These are phyloP conservation scores for Drechslerella coelobrocha DNA, from an alignment of 2,329 filamentous ascomycete genomes.

Conservation along the genomic window DNA sequence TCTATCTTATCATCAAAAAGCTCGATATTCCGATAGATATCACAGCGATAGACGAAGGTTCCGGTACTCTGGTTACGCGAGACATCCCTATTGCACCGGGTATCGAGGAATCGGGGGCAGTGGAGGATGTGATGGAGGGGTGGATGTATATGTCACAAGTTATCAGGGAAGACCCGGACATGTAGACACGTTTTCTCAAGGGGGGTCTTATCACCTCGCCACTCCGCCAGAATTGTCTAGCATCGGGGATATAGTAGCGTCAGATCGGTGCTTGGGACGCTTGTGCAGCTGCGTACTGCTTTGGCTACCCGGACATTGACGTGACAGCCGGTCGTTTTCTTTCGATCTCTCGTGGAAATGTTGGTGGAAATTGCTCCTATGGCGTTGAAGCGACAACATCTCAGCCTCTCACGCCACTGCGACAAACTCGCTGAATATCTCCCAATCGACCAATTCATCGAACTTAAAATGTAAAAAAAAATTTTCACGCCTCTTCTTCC, in stretches of 20 bases:
- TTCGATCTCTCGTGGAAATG: no score
- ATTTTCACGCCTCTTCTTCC: no score
- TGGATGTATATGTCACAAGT: conserved; percentile 81
- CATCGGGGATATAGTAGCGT: not conserved
- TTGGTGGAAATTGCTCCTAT: not conserved
- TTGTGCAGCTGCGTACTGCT: not conserved
- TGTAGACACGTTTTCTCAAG: conserved; percentile 14
- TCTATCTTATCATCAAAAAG: conserved; percentile 81
- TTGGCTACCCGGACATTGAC: conserved; percentile 28
- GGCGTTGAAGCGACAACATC: not conserved
- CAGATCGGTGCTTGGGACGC: not conserved
- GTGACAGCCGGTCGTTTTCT: conserved; percentile 19
- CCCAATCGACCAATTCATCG: conserved; percentile 14
- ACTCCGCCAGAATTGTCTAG: conserved; percentile 8
- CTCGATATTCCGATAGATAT: conserved; percentile 19
- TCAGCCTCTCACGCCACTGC: conserved; percentile 10
- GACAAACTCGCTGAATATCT: conserved; percentile 17
- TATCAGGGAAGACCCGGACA: conserved; percentile 49
- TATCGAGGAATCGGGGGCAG: conserved; percentile 50
- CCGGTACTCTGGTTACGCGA: conserved; percentile 53
- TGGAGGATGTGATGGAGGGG: conserved; percentile 72
- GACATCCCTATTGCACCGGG: conserved; percentile 40
- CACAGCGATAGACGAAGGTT: conserved; percentile 24
- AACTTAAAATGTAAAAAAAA: not conserved
- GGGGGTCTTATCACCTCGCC: not conserved